Evolutionary conservation across 148 eudicot genomes (phyloP).

Genomic region (Spergularia bocconei): DNA sequence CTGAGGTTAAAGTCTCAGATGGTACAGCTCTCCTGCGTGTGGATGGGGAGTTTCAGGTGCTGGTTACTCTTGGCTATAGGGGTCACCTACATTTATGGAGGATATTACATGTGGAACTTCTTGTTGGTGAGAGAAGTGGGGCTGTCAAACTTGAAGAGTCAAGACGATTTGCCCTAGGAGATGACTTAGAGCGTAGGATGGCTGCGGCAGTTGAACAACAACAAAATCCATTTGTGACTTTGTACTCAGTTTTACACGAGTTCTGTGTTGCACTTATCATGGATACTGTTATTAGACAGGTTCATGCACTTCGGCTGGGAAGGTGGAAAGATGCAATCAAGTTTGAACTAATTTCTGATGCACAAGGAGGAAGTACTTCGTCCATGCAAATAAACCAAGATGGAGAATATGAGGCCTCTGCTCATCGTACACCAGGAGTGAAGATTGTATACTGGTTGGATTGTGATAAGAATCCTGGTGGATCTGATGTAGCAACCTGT

Average conservation of each 20-base stretch:
- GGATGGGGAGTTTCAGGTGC: conserved; percentile 92
- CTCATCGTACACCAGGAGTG: conserved; percentile 78
- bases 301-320: conserved; percentile 72
- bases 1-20: conserved; percentile 73
- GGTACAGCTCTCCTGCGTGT: conserved; percentile 87
- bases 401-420: conserved; percentile 76
- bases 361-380: conserved; percentile 55
- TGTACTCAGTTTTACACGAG: conserved; percentile 91
- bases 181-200: conserved; percentile 98
- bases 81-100: conserved; percentile 96
- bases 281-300: conserved; percentile 96
- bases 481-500: conserved; percentile 58
- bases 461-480: conserved; percentile 52
- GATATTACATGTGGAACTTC: conserved; percentile 93
- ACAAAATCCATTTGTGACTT: conserved; percentile 62
- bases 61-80: conserved; percentile 96
- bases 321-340: conserved; percentile 98
- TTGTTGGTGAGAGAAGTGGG: conserved; percentile 96
- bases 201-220: conserved; percentile 63
- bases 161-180: conserved; percentile 81
- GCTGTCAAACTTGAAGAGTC: conserved; percentile 74
- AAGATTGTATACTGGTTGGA: conserved; percentile 92
- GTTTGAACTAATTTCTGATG: conserved; percentile 87
- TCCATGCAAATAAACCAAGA: conserved; percentile 64
- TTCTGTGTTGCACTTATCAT: conserved; percentile 84